Evolutionary conservation across 495 filamentous ascomycete species (phyloP).

Genomic region (Schizothecium vesticola): DNA sequence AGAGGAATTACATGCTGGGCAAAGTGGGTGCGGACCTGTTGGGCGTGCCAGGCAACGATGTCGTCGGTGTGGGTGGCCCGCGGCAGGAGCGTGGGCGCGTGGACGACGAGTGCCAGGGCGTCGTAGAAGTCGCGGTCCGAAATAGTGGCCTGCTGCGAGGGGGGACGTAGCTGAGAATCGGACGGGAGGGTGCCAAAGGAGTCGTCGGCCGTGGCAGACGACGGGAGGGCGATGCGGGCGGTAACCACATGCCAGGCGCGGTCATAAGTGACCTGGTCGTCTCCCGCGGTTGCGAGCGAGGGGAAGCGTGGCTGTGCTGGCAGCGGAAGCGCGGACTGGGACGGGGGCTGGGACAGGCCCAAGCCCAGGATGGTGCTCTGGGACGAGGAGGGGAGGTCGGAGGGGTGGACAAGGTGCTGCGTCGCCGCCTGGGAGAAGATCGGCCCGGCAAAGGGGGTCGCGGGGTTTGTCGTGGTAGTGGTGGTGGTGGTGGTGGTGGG

Average conservation of each 20-base stretch:
- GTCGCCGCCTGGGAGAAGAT: slow-evolving; percentile 10
- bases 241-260: slow-evolving; percentile 66
- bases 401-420: slow-evolving; percentile 6
- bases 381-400: slow-evolving; percentile 8
- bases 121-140: slow-evolving; percentile 36
- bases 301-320: slow-evolving; percentile 21
- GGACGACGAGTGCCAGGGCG: slow-evolving; percentile 38
- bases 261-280: slow-evolving; percentile 59
- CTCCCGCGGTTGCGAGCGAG: slow-evolving; percentile 18
- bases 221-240: slow-evolving; percentile 53
- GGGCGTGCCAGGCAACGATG: slow-evolving; percentile 47
- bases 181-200: slow-evolving; percentile 38
- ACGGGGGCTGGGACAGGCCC: slow-evolving; percentile 4
- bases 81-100: slow-evolving; percentile 35
- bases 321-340: neutral
- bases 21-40: slow-evolving; percentile 48
- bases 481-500: neutral
- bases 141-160: slow-evolving; percentile 3
- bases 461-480: neutral
- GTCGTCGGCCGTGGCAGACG: slow-evolving; percentile 39
- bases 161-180: slow-evolving; percentile 34
- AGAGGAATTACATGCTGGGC: slow-evolving; percentile 47
- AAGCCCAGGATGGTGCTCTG: slow-evolving; percentile 11
- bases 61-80: slow-evolving; percentile 43
- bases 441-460: slow-evolving; percentile 4